Base-by-base conservation (phyloP, 2,329 filamentous ascomycete genomes). In the Fusarium neocosmosporiellum region DNA sequence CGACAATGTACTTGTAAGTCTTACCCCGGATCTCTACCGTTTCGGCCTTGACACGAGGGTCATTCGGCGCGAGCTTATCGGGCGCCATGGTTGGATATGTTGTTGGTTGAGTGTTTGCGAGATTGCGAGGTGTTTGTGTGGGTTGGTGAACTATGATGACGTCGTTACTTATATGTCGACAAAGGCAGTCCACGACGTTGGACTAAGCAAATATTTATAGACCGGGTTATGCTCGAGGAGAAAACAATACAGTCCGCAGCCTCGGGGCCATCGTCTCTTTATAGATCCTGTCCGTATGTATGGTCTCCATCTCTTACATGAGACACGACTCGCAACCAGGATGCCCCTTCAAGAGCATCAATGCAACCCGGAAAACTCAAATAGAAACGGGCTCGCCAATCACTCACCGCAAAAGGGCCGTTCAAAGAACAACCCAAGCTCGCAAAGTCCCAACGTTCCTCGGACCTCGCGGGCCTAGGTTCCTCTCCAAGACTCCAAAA, bases 1-100 rank as follows among this genome's bases (percentile, higher is more conserved):
- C 87, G 33, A 90, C 80, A 66, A 91, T 84, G 79, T 91, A 92
- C 77, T 87, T 89, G 84, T 96, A 97, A 36, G 86, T 93, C 76
- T 89, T 88, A 73, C 91, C 92, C 74, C 92, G 91, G 66, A 95
- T 84, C 60, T 85, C 83, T 46, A 90, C 88, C 63, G 87, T 90
- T 76, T 89, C 87, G 79, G 91, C 88, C 77, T 90, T 84, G 76
- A 94, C 87, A 70, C 93, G 88, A 36, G 90, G 78, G 84, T 96
- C 94, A 69, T 88, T 87, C 43, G 87, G 87, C 22, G 86, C 85
- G 70, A 96, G 88, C 79, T 92, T 93, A 79, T 92, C 88, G 46
- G 87, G 80, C 58, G 87, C 79, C 86, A 89, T 90, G 75, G 29
- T 10, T 55, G 53, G n/a, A 16, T 65, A 29, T 24, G 20, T 2